A percentile compares a stretch with the other conserved stretches of the same genome.
Evolutionary conservation across 2,329 filamentous ascomycete genomes (phyloP).

Genomic region (Colletotrichum lupini): DNA sequence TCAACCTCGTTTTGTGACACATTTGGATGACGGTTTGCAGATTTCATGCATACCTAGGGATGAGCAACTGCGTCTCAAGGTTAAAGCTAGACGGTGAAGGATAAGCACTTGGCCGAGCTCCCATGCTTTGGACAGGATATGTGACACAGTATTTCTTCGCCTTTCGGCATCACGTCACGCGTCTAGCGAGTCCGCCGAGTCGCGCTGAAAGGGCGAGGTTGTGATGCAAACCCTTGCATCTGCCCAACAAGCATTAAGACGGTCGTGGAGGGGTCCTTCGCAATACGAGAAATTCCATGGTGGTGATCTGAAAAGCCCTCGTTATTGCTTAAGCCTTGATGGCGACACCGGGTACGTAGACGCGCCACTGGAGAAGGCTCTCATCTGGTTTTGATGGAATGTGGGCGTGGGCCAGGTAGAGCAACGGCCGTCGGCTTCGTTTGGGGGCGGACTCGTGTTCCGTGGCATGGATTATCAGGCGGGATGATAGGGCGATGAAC

Average conservation of each 20-base stretch:
- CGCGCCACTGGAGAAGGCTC: background rate
- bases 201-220: background rate
- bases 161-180: background rate
- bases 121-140: background rate
- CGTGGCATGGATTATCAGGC: background rate
- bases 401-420: background rate
- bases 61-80: slow-evolving; percentile 17
- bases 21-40: slow-evolving; percentile 21
- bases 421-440: background rate
- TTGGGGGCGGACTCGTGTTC: background rate
- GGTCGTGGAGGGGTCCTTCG: no score
- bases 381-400: background rate
- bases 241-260: background rate
- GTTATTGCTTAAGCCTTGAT: background rate
- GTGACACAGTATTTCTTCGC: background rate
- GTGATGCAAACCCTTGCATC: background rate
- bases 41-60: slow-evolving; percentile 27
- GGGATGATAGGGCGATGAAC: background rate
- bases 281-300: slow-evolving; percentile 23
- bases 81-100: slow-evolving; percentile 17
- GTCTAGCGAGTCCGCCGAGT: no score
- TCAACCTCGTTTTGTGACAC: slow-evolving; percentile 16
- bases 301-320: slow-evolving; percentile 6
- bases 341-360: background rate
- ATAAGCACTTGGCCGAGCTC: slow-evolving; percentile 28